Conservation (phyloP, 768 basidiomycete species). For the Multifurca ochricompacta region DNA sequence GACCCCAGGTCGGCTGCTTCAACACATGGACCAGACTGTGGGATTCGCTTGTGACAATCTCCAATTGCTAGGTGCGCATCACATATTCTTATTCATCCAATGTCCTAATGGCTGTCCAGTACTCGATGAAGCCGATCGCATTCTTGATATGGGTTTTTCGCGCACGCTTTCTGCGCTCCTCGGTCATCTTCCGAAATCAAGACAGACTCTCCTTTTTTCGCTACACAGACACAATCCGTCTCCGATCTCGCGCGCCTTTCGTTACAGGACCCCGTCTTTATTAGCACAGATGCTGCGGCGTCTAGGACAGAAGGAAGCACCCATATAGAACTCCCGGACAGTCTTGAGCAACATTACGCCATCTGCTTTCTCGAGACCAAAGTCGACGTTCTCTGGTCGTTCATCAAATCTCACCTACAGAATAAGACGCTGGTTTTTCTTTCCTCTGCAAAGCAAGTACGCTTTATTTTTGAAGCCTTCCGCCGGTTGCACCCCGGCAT, state of each 20-base stretch:
- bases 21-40: conserved; percentile 97
- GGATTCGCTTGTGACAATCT: conserved; percentile 89
- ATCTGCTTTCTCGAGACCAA: conserved; percentile 80
- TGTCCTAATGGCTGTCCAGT: conserved; percentile 38
- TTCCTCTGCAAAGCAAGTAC: conserved; percentile 94
- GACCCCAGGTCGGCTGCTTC: conserved; percentile 88
- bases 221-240: conserved; percentile 90
- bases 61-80: conserved; percentile 73
- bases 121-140: conserved; percentile 93
- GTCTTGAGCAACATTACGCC: conserved; percentile 84
- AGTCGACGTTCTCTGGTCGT: conserved; percentile 86
- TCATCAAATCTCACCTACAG: conserved; percentile 90
- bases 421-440: conserved; percentile 90
- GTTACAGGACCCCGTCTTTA: conserved; percentile 69
- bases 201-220: conserved; percentile 94
- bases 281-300: conserved; percentile 44
- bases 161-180: conserved; percentile 84
- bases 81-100: background rate
- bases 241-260: conserved; percentile 84
- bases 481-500: conserved; percentile 93
- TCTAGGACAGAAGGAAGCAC: conserved; percentile 36
- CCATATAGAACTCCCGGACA: conserved; percentile 52
- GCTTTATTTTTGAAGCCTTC: conserved; percentile 93
- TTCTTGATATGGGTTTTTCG: conserved; percentile 94
- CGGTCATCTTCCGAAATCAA: conserved; percentile 81